Evolutionary conservation across 805 yeast species (phyloP), one percentile per base, ranked within the genome.

Genomic region (Schizosaccharomyces japonicus): DNA sequence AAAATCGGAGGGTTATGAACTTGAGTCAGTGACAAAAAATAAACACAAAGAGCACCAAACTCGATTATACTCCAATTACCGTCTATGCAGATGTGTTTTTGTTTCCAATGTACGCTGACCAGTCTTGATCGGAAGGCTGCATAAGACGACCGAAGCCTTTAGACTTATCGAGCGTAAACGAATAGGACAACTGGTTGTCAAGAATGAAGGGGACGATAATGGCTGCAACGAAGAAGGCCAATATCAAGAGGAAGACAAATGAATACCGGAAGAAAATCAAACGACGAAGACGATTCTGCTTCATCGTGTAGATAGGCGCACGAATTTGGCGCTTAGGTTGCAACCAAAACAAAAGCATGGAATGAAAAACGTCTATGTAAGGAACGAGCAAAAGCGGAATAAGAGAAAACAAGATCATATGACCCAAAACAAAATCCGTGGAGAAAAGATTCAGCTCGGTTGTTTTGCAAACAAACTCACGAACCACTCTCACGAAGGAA

Each of bases 291-390:
- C 82, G 78, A 49, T 92, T 87, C 69, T 90, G 96, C 67, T 90
- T 90, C 67, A 85, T 70, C 17, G 96, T 82, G 68, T 82, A 85
- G 62, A 90, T 83, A 58, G 98, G 96, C 52, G 95, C 95, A 66
- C 96, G 80, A 60, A 90, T 85, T 68, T 84, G 93, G 68, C 93
- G 78, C 52, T 90, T 71, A 50, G 98, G 98, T 63, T 83, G 81
- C 66, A 90, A 78, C 99, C 99, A 90, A 78, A 90, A 90, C 66
- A 90, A 71, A 92, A 87, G 79, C 64, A 84, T 77, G 42, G 98
- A 87, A 66, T 90, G 99, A 94, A 94, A 84, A 69, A 81, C 80
- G 68, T 90, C 98, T 63, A 84, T 67, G 63, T 73, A 70, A 58
- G 99, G 99, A 58, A 87, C 68, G 53, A 72, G 69, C 53, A 92